Evolutionary conservation across 2,329 filamentous ascomycete species (phyloP).

Genomic region (Tolypocladium ovalisporum): DNA sequence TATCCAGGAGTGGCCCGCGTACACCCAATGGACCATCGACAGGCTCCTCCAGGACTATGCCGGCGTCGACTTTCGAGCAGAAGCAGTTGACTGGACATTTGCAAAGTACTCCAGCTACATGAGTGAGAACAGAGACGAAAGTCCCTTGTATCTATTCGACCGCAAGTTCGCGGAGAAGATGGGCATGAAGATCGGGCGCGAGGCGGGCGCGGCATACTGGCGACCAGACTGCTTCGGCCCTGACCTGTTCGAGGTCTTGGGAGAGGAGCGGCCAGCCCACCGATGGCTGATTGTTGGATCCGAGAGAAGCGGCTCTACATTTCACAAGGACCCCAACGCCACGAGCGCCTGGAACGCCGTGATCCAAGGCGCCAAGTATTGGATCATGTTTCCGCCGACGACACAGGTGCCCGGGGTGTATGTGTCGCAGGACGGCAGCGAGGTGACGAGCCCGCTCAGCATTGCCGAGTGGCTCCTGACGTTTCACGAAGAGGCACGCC

Average conservation of each 20-base stretch:
- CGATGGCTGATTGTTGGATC: constrained; percentile 91
- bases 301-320: constrained; percentile 78
- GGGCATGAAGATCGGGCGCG: constrained; percentile 49
- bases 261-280: constrained; percentile 68
- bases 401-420: constrained; percentile 78
- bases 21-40: constrained; percentile 62
- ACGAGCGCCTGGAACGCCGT: constrained; percentile 91
- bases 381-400: constrained; percentile 91
- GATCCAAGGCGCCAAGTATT: constrained; percentile 83
- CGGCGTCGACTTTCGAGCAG: constrained; percentile 67
- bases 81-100: constrained; percentile 87
- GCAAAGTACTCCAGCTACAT: constrained; percentile 76
- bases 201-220: constrained; percentile 54
- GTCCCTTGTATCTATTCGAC: constrained; percentile 88
- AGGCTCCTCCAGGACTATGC: constrained; percentile 53
- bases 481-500: constrained; percentile 76
- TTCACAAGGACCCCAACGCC: constrained; percentile 73
- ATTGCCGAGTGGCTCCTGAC: constrained; percentile 94
- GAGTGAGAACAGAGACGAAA: constrained; percentile 69
- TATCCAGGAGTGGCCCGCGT: constrained; percentile 73
- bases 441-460: constrained; percentile 86
- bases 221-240: constrained; percentile 74
- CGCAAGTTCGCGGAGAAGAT: constrained; percentile 81
- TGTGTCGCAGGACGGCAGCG: constrained; percentile 78
- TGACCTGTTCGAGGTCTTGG: constrained; percentile 75